Percentiles rank a stretch among this genome's conserved stretches.
Evolutionary conservation across 345 rosid genomes (phyloP).

Genomic region (Geranium rotundifolium): DNA sequence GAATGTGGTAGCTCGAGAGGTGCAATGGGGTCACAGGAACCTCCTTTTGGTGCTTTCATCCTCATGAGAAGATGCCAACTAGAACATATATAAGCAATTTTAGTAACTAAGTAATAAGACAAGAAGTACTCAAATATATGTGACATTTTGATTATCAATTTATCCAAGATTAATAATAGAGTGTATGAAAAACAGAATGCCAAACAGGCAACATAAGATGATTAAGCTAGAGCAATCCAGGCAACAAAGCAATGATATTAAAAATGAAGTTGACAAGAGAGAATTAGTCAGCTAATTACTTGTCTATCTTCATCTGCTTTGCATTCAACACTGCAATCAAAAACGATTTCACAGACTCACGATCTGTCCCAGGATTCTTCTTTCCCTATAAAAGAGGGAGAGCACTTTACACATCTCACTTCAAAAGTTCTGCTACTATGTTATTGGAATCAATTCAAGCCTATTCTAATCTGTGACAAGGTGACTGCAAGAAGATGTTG

Average conservation of each 20-base stretch:
- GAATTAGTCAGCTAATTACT: slow-evolving; percentile 16
- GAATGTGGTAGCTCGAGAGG: slow-evolving; percentile 92
- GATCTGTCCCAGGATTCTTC: slow-evolving; percentile 84
- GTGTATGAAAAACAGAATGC: too few relatives aligned
- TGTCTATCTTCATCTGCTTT: slow-evolving; percentile 61
- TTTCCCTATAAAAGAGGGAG: slow-evolving; percentile 58
- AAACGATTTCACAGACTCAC: slow-evolving; percentile 30
- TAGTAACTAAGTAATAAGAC: too few relatives aligned
- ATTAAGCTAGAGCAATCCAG: too few relatives aligned
- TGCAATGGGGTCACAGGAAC: slow-evolving; percentile 77
- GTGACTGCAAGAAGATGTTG: too few relatives aligned
- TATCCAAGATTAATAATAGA: too few relatives aligned
- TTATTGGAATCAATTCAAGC: too few relatives aligned
- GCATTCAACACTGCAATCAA: slow-evolving; percentile 46
- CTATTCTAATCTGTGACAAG: too few relatives aligned
- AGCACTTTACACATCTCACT: slow-evolving; percentile 1
- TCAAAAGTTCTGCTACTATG: background rate
- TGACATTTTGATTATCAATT: too few relatives aligned
- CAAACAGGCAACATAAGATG: slow-evolving; percentile 8
- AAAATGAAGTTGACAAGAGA: too few relatives aligned
- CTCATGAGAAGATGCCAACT: slow-evolving; percentile 97
- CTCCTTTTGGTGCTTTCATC: slow-evolving; percentile 60
- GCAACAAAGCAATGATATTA: too few relatives aligned
- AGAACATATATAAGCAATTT: background rate
- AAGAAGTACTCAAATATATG: too few relatives aligned